Evolutionary conservation across 2,329 filamentous ascomycete species (phyloP), one percentile per base, ranked within the genome.

Genomic region (Aureobasidium uvarum): DNA sequence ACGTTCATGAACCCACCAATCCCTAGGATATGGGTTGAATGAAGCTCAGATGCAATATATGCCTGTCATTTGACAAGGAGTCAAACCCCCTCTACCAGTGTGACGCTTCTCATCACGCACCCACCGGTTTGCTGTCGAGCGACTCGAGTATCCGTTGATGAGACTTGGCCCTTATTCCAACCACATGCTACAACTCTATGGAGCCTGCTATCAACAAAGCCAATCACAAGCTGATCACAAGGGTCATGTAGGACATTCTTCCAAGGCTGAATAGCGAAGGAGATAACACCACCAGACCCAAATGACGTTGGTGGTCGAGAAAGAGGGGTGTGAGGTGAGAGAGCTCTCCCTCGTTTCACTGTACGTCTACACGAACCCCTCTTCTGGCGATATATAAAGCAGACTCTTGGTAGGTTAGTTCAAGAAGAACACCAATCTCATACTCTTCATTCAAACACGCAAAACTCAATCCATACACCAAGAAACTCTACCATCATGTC

Each of bases 271-370:
- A 18, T 3, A 36, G 18, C 38, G 13, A 33, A 23, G 43, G 6
- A n/a, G 48, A 51, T 33, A 14, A 33, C 28, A 50, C 43, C 31
- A 50, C 18, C 43, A 50, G 45, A 62, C 45, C 58, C 31, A 39
- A 28, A 39, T 62, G 45, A 62, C 58, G 45, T 39, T 62, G 58
- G 38, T 50, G 45, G 31, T 46, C 23, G 23, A 31, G 46, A 18
- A 62, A 51, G 58, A 62, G 58, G 58, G 33, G 58, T 54, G 39
- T 23, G 36, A 43, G 41, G 48, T 54, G 48, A 45, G 55, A 20
- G 8, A 3, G 8, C 48, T 31, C 56, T 38, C 31, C 36, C 7
- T 58, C n/a, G 52, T 55, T 20, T 16, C 36, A 55, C 23, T 45
- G 25, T 43, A 58, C 39, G 10, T 31, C 36, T 28, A 41, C n/a